Conservation (phyloP, 1,284 basidiomycete species). For the Microbotryum lychnidis-dioicae region DNA sequence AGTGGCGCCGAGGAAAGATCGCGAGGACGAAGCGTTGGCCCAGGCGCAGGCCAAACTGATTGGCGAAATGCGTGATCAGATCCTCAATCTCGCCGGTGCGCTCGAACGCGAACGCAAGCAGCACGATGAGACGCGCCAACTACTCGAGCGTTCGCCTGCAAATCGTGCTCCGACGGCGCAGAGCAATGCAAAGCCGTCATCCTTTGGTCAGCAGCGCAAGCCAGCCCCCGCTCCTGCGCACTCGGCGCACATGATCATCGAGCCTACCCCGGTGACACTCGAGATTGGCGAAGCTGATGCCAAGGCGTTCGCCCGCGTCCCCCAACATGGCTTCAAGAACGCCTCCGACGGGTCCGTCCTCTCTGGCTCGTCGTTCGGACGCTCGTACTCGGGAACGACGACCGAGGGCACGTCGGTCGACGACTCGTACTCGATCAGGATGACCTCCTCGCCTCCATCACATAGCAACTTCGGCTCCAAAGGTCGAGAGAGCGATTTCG, state of each 20-base stretch:
- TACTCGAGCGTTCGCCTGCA: conserved; percentile 22
- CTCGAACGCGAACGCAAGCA: conserved; percentile 34
- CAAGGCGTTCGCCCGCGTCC: neutral
- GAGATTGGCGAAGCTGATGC: neutral
- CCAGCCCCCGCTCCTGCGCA: conserved; percentile 1
- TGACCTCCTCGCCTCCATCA: conserved; percentile 21
- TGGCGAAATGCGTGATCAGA: conserved; percentile 36
- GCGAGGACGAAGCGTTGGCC: conserved; percentile 31
- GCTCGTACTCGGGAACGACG: conserved; percentile 30
- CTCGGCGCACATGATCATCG: conserved; percentile 6
- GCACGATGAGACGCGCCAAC: conserved; percentile 23
- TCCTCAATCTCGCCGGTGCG: conserved; percentile 33
- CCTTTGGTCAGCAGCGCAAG: neutral
- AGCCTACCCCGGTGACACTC: neutral
- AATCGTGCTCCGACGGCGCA: conserved; percentile 10
- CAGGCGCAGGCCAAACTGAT: conserved; percentile 36
- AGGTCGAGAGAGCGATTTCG: conserved; percentile 16
- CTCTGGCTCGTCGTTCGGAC: conserved; percentile 29
- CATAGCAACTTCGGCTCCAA: conserved; percentile 19
- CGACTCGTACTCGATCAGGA: conserved; percentile 22
- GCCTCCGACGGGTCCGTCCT: conserved; percentile 29
- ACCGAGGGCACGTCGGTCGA: conserved; percentile 35
- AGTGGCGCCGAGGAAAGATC: conserved; percentile 22
- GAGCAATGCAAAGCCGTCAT: neutral
- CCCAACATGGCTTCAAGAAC: conserved; percentile 16